Evolutionary conservation across 192 early-diverging fungal species (phyloP).

Genomic region (Oehlia diaphana): DNA sequence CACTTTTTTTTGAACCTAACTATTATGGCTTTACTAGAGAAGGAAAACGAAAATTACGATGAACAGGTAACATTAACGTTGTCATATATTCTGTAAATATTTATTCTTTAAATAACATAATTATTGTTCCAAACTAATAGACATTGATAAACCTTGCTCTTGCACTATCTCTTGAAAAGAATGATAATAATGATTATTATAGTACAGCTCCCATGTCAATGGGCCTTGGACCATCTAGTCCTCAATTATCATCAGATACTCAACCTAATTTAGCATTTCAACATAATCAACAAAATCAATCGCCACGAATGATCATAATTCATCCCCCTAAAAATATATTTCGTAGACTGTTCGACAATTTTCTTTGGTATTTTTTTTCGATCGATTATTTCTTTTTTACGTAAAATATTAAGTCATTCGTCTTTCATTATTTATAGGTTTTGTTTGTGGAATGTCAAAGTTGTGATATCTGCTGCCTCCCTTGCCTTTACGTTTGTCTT

Average conservation of each 20-base stretch:
- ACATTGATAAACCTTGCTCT: not conserved
- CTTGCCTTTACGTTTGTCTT: not conserved
- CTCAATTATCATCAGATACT: not conserved
- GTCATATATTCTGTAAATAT: too few species aligned
- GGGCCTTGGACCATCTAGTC: not conserved
- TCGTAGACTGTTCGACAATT: not conserved
- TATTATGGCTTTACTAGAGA: too few species aligned
- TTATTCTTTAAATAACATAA: not conserved
- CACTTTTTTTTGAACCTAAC: too few species aligned
- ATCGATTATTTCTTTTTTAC: not conserved
- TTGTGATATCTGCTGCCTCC: not conserved
- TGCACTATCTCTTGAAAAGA: not conserved
- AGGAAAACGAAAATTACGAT: too few species aligned
- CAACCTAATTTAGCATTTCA: not conserved
- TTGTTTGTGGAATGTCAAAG: not conserved
- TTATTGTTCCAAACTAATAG: not conserved
- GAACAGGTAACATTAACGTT: too few species aligned
- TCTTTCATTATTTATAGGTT: not conserved
- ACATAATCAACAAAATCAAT: not conserved
- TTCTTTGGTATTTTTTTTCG: not conserved
- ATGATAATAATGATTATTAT: not conserved
- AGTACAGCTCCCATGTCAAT: not conserved
- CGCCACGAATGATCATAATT: not conserved
- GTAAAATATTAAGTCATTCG: not conserved
- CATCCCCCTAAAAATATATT: not conserved